These are phyloP conservation scores for Scytalidium lignicola DNA, from an alignment of 2,329 filamentous ascomycete species.

Conservation along the genomic window DNA sequence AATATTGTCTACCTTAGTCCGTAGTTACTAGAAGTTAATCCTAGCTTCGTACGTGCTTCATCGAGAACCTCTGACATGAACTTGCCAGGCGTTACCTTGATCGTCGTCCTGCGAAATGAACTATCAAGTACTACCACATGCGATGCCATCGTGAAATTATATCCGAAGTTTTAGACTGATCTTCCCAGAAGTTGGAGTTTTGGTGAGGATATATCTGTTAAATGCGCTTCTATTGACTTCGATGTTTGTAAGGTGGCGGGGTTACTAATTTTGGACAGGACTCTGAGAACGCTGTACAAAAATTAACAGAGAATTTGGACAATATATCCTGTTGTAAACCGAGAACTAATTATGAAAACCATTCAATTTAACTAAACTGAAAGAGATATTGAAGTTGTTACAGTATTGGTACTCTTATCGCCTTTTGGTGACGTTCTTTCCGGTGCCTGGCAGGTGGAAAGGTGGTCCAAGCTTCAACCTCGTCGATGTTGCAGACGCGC, in stretches of 20 bases:
- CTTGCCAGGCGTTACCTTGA: constrained; percentile 80
- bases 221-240: background rate
- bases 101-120: constrained; percentile 67
- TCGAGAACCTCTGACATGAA: constrained; percentile 80
- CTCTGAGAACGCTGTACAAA: background rate
- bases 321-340: background rate
- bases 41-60: constrained; percentile 79
- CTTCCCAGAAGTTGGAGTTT: background rate
- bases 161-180: background rate
- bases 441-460: constrained; percentile 19
- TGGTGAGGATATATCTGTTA: background rate
- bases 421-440: background rate
- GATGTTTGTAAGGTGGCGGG: background rate
- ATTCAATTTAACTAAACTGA: background rate
- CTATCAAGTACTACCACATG: constrained; percentile 85
- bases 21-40: constrained; percentile 58
- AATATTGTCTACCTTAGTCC: constrained; percentile 63
- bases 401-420: constrained; percentile 3
- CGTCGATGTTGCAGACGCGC: constrained; percentile 17
- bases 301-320: background rate
- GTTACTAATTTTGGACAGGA: background rate
- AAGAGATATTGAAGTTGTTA: background rate
- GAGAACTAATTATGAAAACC: background rate
- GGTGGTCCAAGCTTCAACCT: constrained; percentile 26
- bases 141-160: constrained; percentile 61